Base-by-base conservation (phyloP, 768 basidiomycete genomes). In the Rhizopogon rudus region DNA sequence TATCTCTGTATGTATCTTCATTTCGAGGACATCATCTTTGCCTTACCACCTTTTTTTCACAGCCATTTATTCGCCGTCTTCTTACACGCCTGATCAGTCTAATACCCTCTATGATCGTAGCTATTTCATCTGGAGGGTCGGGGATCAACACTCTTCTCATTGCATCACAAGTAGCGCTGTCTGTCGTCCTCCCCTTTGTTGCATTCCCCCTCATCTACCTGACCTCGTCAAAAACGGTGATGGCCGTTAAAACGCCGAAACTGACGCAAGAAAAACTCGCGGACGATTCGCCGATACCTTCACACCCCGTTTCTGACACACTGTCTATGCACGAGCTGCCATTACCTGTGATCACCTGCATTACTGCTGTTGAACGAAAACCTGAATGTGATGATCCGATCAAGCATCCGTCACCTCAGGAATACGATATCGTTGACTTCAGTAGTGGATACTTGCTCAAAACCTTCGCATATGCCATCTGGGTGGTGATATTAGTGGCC, bases 101-200 rank as follows among this genome's bases (percentile, higher is more conserved):
- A 48, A 62, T 80, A 28, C 80, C 79, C 3, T 69, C 75, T 13
- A 65, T 75, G 29, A 65, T 73, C 33, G 73, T 81, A 16, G 75
- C 77, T 1, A 64, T 73, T n/a, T 64, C 73, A 3, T 72, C 77
- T 33, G 78, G 79, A 1, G 62, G 67, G n/a, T 29, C 63, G 0
- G 79, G 79, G 3, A 65, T 81, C 56, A 72, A 77, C 57, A 67
- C 71, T 17, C 71, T 81, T 45, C 73, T 81, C n/a, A 74, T 80
- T 25, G 76, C 73, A 2, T 77, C 73, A 16, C 80, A 81, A 59
- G 79, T 80, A 52, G 65, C 69, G 6, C 70, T 81, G 37, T 74
- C 71, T 12, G 69, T 82, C 55, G 71, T 79, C 44, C 64, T 79
- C n/a, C 72, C 77, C 13, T 74, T 78, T 52, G 71, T 78, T 65